Conservation (phyloP, 768 basidiomycete species). For the Kwoniella botswanensis region DNA sequence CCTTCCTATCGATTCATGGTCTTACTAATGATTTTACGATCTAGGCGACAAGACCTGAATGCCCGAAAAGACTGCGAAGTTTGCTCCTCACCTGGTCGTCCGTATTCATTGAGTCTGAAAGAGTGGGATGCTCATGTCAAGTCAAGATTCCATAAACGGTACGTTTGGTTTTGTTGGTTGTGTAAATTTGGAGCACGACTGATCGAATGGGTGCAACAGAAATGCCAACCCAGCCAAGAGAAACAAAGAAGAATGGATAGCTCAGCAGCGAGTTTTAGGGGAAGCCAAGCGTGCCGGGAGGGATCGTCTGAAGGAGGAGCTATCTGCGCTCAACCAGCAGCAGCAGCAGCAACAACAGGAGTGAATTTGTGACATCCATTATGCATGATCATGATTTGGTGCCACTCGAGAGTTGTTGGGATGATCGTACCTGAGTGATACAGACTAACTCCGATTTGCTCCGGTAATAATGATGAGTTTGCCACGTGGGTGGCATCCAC, state of each 20-base stretch:
- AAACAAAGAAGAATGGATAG: constrained; percentile 26
- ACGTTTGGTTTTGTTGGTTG: background rate
- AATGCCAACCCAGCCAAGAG: constrained; percentile 23
- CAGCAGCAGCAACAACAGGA: background rate
- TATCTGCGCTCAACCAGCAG: constrained; percentile 10
- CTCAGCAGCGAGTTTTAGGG: constrained; percentile 13
- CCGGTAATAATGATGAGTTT: background rate
- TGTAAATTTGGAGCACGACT: background rate
- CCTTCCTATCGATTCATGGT: background rate
- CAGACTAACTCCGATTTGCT: constrained; percentile 4
- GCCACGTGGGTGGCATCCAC: constrained; percentile 6
- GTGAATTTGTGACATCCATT: background rate
- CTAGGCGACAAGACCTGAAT: constrained; percentile 48
- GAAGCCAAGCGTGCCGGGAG: constrained; percentile 24
- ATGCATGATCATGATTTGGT: background rate
- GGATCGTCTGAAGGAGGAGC: constrained; percentile 21
- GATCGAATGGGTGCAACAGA: background rate
- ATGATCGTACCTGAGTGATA: background rate
- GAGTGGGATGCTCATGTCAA: constrained; percentile 36
- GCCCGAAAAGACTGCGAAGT: constrained; percentile 37
- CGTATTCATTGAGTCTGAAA: constrained; percentile 32
- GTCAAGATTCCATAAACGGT: constrained; percentile 36
- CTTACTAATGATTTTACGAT: background rate
- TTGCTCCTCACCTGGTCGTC: constrained; percentile 38
- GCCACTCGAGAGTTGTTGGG: no score